Percentiles rank a stretch among this genome's conserved stretches.
phyloP scores from a whole-genome alignment of 345 rosid species.

The Theobroma cacao region DNA sequence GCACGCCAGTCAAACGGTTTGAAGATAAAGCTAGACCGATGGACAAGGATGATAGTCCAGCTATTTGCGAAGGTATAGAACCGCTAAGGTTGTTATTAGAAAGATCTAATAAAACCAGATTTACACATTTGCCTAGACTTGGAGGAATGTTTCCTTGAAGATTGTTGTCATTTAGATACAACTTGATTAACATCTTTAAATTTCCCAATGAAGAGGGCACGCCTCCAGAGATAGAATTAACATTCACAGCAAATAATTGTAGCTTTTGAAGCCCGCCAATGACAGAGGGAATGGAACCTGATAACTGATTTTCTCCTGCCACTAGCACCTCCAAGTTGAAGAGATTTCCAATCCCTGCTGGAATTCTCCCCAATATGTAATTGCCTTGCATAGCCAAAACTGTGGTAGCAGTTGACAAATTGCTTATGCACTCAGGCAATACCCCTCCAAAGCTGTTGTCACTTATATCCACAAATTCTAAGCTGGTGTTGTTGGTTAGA shows the following conservation, averaged over 20 bases:
- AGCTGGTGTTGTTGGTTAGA: too few relatives aligned
- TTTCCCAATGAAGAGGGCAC: conserved; percentile 4
- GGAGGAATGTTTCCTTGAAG: conserved; percentile 9
- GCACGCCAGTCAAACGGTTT: too few relatives aligned
- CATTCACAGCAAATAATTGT: not conserved
- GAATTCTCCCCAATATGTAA: too few relatives aligned
- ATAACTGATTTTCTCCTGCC: not conserved
- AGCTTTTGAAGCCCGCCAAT: conserved; percentile 21
- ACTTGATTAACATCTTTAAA: not conserved
- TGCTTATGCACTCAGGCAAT: too few relatives aligned
- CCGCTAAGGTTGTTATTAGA: too few relatives aligned
- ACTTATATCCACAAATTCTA: not conserved
- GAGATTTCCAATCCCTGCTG: conserved; percentile 1
- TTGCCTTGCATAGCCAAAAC: not conserved
- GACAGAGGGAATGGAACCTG: conserved; percentile 14
- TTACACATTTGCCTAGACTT: not conserved
- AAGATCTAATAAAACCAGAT: not conserved
- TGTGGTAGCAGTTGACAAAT: too few relatives aligned
- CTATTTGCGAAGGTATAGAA: too few relatives aligned
- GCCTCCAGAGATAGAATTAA: not conserved
- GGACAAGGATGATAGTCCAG: too few relatives aligned
- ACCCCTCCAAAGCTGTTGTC: too few relatives aligned
- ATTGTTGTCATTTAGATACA: not conserved
- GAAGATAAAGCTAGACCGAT: too few relatives aligned
- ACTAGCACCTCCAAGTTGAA: conserved; percentile 17